Conservation (phyloP, 1,284 basidiomycete genomes). For the Austropuccinia psidii region DNA sequence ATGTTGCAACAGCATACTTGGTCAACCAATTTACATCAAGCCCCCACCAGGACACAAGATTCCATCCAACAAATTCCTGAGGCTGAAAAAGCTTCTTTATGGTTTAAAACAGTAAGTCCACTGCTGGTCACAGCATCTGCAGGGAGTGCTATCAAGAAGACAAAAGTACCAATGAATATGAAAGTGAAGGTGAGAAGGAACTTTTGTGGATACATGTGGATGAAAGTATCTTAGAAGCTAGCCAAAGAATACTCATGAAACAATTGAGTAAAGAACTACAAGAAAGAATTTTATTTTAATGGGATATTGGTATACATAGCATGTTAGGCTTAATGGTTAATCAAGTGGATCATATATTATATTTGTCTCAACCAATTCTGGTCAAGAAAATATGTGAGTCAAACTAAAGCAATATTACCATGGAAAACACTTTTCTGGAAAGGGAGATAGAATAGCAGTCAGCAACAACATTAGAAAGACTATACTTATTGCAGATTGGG, state of each 20-base stretch:
- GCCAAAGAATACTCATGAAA: background rate
- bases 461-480: no score
- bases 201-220: conserved; percentile 15
- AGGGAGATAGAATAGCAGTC: background rate
- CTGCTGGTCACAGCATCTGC: conserved; percentile 7
- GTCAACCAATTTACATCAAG: background rate
- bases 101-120: background rate
- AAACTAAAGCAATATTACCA: background rate
- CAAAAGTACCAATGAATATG: background rate
- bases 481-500: background rate
- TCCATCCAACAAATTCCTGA: background rate
- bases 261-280: background rate
- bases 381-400: no score
- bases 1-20: conserved; percentile 1
- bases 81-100: background rate
- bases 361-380: background rate
- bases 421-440: background rate
- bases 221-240: background rate
- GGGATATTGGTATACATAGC: background rate
- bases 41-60: background rate
- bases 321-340: background rate
- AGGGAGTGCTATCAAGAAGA: background rate
- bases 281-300: background rate
- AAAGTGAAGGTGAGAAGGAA: background rate
- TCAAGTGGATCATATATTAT: background rate